Base-by-base conservation (phyloP, 495 filamentous ascomycete species). In the Acidiella bohemica region DNA sequence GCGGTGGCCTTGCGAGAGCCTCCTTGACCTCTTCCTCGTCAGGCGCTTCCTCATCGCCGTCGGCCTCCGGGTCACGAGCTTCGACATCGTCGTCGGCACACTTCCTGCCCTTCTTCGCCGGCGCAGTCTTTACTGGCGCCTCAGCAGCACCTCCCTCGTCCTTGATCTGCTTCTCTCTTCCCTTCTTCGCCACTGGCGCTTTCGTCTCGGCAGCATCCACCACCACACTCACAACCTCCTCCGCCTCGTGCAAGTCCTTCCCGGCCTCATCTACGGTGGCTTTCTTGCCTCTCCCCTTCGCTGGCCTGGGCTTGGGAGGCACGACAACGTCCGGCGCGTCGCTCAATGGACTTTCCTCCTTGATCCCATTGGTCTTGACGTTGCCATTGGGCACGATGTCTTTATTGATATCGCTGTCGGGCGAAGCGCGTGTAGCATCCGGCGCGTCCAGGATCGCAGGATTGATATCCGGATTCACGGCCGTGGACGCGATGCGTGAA, bases 1-100 rank as follows among this genome's bases (percentile, higher is more conserved):
- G 75, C 18, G 84, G 84, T 8, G 80, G 64, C 22, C 86, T 62
- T 0, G 62, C 64, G 14, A 67, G 60, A 6, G 63, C 64, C 37
- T 72, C 65, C 9, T 66, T 57, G 22, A 62, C 42, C 9, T 67
- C 36, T 30, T 29, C 63, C 23, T 53, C 57, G 24, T 63, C 61
- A 19, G 53, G 57, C 11, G 44, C 54, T 22, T 61, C 57, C 22
- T 55, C 59, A 6, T 65, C 59, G 36, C 56, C 52, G 27, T 63
- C 63, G 32, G 43, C 54, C 44, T 67, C 59, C 16, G 58, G 62
- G 50, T 64, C 49, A 2, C 18, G 20, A 17, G 4, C 24, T n/a
- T 12, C 36, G 14, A 39, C 16, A 4, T 32, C 32, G 4, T 56
- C 30, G 8, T 54, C 50, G 7, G 46, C 45, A n/a, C 31, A 40